Conservation (phyloP, 2,329 filamentous ascomycete genomes). For the Falciphora oryzae region DNA sequence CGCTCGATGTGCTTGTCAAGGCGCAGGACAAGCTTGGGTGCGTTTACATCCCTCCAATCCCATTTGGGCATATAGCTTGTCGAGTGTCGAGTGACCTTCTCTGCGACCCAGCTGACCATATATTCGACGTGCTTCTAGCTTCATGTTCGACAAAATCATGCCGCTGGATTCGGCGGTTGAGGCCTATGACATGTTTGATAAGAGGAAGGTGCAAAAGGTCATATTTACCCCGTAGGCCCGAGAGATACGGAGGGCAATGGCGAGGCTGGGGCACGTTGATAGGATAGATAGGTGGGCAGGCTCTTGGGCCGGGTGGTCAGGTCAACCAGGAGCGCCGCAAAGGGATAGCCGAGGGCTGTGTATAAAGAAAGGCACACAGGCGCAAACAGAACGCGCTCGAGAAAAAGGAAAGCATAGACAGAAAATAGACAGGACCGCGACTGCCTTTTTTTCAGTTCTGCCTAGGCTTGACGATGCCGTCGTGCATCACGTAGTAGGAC, state of each 20-base stretch:
- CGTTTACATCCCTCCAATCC: slow-evolving; percentile 21
- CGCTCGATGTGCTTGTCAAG: slow-evolving; percentile 57
- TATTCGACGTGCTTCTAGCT: slow-evolving; percentile 37
- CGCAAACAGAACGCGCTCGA: neutral
- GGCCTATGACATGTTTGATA: slow-evolving; percentile 66
- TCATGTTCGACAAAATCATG: slow-evolving; percentile 74
- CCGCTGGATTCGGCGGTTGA: slow-evolving; percentile 59
- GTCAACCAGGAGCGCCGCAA: no score
- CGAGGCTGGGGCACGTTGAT: no score
- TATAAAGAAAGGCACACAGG: neutral
- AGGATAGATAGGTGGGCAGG: no score
- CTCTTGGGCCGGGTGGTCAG: no score
- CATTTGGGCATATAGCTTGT: neutral
- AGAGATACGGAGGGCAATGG: no score
- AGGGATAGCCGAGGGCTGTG: neutral
- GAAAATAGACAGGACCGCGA: neutral
- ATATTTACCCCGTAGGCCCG: slow-evolving; percentile 50
- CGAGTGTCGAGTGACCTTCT: neutral
- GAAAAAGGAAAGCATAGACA: neutral
- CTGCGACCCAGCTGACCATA: neutral
- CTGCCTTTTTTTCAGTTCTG: slow-evolving; percentile 57
- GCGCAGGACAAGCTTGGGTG: slow-evolving; percentile 63
- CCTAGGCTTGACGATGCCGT: slow-evolving; percentile 79
- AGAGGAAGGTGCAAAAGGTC: slow-evolving; percentile 69
- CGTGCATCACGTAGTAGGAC: slow-evolving; percentile 79